Base-by-base conservation (phyloP, 331 rosid species). In the Acacia concinna region DNA sequence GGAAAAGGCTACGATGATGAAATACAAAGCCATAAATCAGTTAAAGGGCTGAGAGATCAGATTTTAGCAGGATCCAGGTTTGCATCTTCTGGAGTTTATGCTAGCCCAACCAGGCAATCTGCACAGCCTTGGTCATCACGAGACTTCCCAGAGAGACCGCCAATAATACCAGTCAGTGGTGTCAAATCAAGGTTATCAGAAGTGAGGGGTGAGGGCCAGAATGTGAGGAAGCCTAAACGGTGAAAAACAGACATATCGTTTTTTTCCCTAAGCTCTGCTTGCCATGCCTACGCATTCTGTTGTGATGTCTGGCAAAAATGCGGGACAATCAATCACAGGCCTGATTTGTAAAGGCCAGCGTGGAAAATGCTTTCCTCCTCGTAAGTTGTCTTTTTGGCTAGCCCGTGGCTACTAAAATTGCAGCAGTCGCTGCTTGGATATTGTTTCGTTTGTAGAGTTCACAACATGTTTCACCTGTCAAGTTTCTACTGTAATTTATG, bases 31-130 rank as follows among this genome's bases (percentile, higher is more conserved):
- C 86, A 90, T 72, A 93, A 91, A 83, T 90, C 97, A 64, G 80
- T 87, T 17, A 96, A 89, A 87, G 90, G 90, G 78, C 84, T 93
- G 18, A 85, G 91, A 78, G 97, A 95, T 79, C 97, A 87, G 76
- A 85, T 96, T 68, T 79, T 93, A 78, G 86, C 91, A 15, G 86
- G 87, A 69, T 86, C 98, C 1, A 85, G 86, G 86, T 79, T 89
- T 17, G 96, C 84, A 76, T 86, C 93, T 70, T 78, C 87, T 12
- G 83, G 85, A 79, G 89, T 77, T 80, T 81, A 86, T 30, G 92
- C 89, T 32, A 96, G 97, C 84, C 98, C 98, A 43, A 93, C 92
- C 12, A 81, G 88, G 82, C 96, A 90, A 77, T 91, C 85, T 91
- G 87, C 93, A 1, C 94, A 88, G 77, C 90, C 94, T 17, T 84